phyloP scores from a whole-genome alignment of 176 grass and related monocot genomes.

The Carex pumila region DNA sequence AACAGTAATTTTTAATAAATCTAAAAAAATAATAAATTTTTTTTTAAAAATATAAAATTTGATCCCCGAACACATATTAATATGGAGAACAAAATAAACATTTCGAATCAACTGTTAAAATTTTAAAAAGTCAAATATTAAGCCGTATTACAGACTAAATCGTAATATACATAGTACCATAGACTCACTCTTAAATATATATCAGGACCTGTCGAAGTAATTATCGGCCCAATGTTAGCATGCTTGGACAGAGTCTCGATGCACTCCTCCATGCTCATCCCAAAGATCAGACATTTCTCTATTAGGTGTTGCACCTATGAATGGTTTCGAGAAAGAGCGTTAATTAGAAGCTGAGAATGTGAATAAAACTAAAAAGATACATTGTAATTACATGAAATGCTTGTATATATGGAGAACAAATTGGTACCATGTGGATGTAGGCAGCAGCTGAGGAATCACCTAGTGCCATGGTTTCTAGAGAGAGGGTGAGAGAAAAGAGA shows the following conservation, averaged over 20 bases:
- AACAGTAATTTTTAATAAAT: too few species aligned
- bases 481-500: background rate
- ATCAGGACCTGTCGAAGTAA: conserved; percentile 64
- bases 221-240: conserved; percentile 49
- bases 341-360: background rate
- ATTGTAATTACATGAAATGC: background rate
- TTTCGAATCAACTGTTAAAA: too few species aligned
- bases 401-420: background rate
- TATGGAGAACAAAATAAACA: too few species aligned
- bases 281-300: conserved; percentile 66
- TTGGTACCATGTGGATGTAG: conserved; percentile 62
- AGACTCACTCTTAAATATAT: too few species aligned
- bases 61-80: too few species aligned
- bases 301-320: conserved; percentile 78
- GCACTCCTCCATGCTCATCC: conserved; percentile 95
- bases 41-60: too few species aligned
- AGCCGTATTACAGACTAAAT: too few species aligned
- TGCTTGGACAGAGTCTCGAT: conserved; percentile 56
- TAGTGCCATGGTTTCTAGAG: conserved; percentile 24
- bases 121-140: too few species aligned
- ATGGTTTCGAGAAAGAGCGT: background rate
- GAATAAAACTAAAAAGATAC: background rate
- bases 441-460: conserved; percentile 48
- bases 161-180: too few species aligned
- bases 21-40: too few species aligned